Base-by-base conservation (phyloP, 257 asterid species). In the Lithospermum erythrorhizon region DNA sequence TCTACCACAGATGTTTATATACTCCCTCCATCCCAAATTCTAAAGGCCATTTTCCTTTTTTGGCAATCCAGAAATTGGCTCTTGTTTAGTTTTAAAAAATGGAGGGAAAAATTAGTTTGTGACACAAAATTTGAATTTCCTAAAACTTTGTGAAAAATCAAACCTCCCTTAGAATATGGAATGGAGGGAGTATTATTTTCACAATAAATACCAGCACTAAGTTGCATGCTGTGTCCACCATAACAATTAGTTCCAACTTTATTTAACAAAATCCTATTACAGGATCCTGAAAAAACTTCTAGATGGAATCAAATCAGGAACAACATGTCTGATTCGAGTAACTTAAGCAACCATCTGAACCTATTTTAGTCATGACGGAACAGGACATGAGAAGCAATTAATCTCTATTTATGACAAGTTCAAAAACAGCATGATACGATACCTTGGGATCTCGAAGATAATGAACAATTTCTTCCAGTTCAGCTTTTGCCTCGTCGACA, bases 381-480 rank as follows among this genome's bases (percentile, higher is more conserved):
- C 21, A 52, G 56, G 20, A n/a, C 56, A 15, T n/a, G 6, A 52
- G 10, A 19, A 52, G 22, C 20, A 9, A 52, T 52, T 0, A 17
- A 52, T 6, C 1, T 5, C 56, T 2, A 15, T 52, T 7, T 52
- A 9, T 52, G 56, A 52, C 23, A 52, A 52, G 56, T 52, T 52
- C 21, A 52, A 52, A 52, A 23, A 57, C 48, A 51, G 56, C 23
- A 59, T 41, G 63, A 54, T 65, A 63, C 73, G 14, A 41, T 64
- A 86, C 98, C 95, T 86, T 91, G 41, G 98, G 97, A 78, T 91
- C 96, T 73, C 98, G 93, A 68, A 91, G 94, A 78, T 91, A 91
- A 82, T 88, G 94, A 62, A 86, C 98, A 67, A 91, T 91, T 77
- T 91, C 98, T 76, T 91, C 95, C 70, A 91, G 81, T 73, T 91